phyloP scores from a whole-genome alignment of 192 early-diverging fungal genomes.

The Dimargaris xerosporica region DNA sequence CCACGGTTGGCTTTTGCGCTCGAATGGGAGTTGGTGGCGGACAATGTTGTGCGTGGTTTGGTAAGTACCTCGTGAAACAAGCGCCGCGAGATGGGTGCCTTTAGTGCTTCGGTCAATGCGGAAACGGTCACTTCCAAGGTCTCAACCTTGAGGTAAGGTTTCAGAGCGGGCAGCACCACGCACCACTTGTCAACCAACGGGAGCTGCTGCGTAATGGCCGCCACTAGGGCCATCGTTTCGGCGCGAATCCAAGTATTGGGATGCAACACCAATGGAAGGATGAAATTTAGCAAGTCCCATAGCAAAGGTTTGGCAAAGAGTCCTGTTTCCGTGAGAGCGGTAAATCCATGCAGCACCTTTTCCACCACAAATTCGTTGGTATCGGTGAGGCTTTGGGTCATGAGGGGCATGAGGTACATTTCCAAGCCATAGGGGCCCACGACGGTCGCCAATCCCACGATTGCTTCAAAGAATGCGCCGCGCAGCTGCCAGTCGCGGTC shows the following conservation, averaged over 20 bases:
- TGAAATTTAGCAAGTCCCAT: conserved; percentile 55
- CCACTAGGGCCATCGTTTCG: conserved; percentile 22
- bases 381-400: conserved; percentile 76
- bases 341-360: conserved; percentile 70
- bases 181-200: conserved; percentile 19
- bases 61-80: conserved; percentile 5
- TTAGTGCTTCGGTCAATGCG: conserved; percentile 11
- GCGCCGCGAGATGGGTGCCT: conserved; percentile 4
- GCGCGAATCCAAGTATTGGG: conserved; percentile 69
- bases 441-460: conserved; percentile 77
- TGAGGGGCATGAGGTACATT: conserved; percentile 86
- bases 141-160: conserved; percentile 16
- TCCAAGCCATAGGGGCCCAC: conserved; percentile 74
- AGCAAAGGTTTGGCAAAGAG: conserved; percentile 58
- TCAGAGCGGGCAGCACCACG: conserved; percentile 13
- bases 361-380: conserved; percentile 85
- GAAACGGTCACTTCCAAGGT: conserved; percentile 17
- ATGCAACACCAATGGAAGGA: conserved; percentile 60
- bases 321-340: conserved; percentile 58
- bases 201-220: conserved; percentile 19
- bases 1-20: neutral
- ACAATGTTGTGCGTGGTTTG: neutral
- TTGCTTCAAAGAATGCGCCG: conserved; percentile 88
- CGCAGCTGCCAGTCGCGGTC: conserved; percentile 89
- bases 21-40: neutral